phyloP scores from a whole-genome alignment of 2,329 filamentous ascomycete species.

The Ascochyta pisi region DNA sequence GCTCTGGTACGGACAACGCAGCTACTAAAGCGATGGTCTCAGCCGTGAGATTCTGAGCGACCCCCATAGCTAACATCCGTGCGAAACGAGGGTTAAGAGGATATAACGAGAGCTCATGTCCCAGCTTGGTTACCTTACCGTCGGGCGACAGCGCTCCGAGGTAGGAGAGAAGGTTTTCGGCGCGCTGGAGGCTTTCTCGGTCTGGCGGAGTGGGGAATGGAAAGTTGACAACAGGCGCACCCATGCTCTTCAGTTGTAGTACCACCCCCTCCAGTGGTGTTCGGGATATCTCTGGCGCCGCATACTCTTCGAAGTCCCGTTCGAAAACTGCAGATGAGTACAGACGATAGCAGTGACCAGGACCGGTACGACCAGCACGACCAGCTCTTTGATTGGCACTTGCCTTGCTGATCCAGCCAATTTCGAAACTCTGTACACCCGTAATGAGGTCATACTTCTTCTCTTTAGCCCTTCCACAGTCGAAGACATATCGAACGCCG shows the following conservation, averaged over 20 bases:
- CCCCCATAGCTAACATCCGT: constrained; percentile 87
- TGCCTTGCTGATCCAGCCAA: constrained; percentile 97
- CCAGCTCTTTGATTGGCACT: constrained; percentile 90
- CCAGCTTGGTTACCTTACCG: constrained; percentile 79
- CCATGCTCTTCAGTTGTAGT: constrained; percentile 93
- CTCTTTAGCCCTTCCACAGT: constrained; percentile 91
- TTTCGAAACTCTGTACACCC: constrained; percentile 93
- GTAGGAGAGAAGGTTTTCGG: constrained; percentile 85
- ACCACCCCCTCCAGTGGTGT: constrained; percentile 92
- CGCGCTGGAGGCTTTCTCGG: constrained; percentile 75
- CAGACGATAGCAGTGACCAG: constrained; percentile 92
- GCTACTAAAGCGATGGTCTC: constrained; percentile 90
- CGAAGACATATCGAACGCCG: constrained; percentile 93
- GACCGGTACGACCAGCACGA: constrained; percentile 92
- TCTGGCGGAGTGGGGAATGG: constrained; percentile 94
- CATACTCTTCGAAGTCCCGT: constrained; percentile 83
- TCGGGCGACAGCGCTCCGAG: constrained; percentile 77
- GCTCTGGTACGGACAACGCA: constrained; percentile 83
- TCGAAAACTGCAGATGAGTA: constrained; percentile 96
- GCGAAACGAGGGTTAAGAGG: constrained; percentile 90
- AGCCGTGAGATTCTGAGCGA: constrained; percentile 79
- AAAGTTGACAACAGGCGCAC: constrained; percentile 89
- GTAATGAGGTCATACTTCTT: constrained; percentile 86
- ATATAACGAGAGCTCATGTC: constrained; percentile 84
- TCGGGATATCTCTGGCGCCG: constrained; percentile 84